Evolutionary conservation across 805 yeast species (phyloP).

Genomic region (Candida gorgasii): DNA sequence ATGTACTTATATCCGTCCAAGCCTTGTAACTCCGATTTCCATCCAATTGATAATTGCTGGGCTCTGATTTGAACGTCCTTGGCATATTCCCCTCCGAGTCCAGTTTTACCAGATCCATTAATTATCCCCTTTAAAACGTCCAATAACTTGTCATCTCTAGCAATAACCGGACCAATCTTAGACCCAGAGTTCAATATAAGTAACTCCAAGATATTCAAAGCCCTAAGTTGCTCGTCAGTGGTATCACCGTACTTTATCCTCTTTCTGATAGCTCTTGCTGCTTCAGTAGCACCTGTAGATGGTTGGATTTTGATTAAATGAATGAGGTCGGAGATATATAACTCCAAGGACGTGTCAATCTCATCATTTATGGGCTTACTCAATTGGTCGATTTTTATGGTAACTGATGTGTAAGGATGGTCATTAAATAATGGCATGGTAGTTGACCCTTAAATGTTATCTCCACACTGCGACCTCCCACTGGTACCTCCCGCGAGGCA

Average conservation of each 20-base stretch:
- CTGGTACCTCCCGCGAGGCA: no score
- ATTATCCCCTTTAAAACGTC: conserved; percentile 61
- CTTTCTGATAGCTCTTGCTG: conserved; percentile 89
- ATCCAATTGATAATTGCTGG: conserved; percentile 55
- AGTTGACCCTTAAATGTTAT: neutral
- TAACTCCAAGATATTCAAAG: conserved; percentile 48
- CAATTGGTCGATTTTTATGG: conserved; percentile 60
- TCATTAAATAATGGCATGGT: conserved; percentile 38
- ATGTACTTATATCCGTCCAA: conserved; percentile 50
- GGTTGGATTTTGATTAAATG: conserved; percentile 48
- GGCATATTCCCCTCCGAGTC: conserved; percentile 37
- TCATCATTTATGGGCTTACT: conserved; percentile 44
- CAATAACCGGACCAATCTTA: conserved; percentile 45
- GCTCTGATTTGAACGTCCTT: conserved; percentile 48
- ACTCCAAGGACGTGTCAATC: conserved; percentile 38
- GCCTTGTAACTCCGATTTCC: conserved; percentile 62
- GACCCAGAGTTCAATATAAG: conserved; percentile 45
- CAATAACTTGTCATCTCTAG: conserved; percentile 66
- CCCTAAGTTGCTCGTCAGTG: conserved; percentile 60
- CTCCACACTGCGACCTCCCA: conserved; percentile 7
- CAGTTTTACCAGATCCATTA: conserved; percentile 36
- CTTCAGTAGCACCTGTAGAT: conserved; percentile 55
- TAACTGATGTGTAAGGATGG: conserved; percentile 70
- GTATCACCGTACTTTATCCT: conserved; percentile 79
- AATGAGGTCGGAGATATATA: conserved; percentile 57